A percentile compares a stretch with the other conserved stretches of the same genome.
These are phyloP conservation scores for Phialophora chinensis DNA, from an alignment of 2,329 filamentous ascomycete genomes.

Conservation along the genomic window DNA sequence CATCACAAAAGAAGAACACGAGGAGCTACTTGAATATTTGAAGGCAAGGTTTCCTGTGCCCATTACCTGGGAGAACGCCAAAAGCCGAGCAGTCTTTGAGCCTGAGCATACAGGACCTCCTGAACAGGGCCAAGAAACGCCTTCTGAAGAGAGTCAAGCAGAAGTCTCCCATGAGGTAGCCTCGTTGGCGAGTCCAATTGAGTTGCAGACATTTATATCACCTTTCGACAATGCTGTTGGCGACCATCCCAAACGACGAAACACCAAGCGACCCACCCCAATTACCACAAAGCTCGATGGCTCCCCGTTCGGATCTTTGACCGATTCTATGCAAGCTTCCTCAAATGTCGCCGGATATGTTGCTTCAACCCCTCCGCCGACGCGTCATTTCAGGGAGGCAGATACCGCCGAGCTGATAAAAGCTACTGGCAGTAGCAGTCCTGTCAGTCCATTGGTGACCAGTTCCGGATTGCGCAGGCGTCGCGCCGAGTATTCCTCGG, in stretches of 20 bases:
- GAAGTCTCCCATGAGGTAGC: background rate
- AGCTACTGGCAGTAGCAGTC: background rate
- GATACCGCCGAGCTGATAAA: background rate
- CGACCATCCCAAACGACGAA: background rate
- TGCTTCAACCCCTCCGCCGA: background rate
- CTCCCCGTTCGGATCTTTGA: background rate
- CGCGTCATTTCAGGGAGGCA: background rate
- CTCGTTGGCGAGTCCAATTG: background rate
- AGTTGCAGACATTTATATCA: background rate
- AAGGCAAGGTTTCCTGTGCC: background rate
- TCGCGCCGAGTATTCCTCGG: background rate
- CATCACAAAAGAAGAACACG: background rate
- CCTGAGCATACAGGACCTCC: background rate
- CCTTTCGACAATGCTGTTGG: background rate
- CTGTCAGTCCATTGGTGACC: background rate
- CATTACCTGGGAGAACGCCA: conserved; percentile 12
- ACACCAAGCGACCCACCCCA: background rate
- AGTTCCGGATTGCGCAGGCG: background rate
- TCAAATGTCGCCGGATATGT: background rate
- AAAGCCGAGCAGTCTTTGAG: background rate
- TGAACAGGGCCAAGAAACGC: background rate
- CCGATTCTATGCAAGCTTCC: background rate
- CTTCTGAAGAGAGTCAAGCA: background rate
- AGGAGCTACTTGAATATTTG: background rate
- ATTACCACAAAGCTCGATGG: background rate